A percentile compares a stretch with the other conserved stretches of the same genome.
Evolutionary conservation across 139 green algal species (phyloP).

Genomic region (Bryopsis sp.): DNA sequence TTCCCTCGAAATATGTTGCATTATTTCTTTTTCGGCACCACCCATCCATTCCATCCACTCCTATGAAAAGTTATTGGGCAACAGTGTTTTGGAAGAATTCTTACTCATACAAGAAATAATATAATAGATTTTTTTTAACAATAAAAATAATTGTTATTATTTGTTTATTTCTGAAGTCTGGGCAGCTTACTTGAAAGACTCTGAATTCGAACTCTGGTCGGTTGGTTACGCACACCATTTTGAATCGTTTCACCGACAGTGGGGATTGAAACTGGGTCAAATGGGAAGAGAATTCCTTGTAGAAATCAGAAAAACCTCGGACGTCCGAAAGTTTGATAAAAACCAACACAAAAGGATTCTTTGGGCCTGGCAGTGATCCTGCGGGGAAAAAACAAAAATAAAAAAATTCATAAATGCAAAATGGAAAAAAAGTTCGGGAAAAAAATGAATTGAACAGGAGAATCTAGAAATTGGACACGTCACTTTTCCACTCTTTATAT

Average conservation of each 20-base stretch:
- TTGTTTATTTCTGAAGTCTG: not conserved
- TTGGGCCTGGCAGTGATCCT: not conserved
- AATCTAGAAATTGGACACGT: no score
- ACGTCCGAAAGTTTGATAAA: conserved; percentile 10
- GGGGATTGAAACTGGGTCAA: not conserved
- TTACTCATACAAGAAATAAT: no score
- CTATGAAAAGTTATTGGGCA: no score
- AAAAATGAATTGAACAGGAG: not conserved
- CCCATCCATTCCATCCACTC: no score
- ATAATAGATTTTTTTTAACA: no score
- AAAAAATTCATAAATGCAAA: no score
- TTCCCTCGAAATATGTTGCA: no score
- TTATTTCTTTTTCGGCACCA: no score
- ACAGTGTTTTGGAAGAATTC: no score
- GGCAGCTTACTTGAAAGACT: conserved; percentile 50
- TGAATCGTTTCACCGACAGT: not conserved
- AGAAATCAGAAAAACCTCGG: conserved; percentile 19
- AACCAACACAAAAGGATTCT: conserved; percentile 15
- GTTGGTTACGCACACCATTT: conserved; percentile 52
- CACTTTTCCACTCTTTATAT: no score
- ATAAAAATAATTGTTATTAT: not conserved
- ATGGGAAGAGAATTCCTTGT: conserved; percentile 19
- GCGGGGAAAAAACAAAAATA: no score
- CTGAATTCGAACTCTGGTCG: conserved; percentile 56
- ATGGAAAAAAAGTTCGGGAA: not conserved